Evolutionary conservation across 2,329 filamentous ascomycete species (phyloP).

Genomic region (Cladobotryum protrusum): DNA sequence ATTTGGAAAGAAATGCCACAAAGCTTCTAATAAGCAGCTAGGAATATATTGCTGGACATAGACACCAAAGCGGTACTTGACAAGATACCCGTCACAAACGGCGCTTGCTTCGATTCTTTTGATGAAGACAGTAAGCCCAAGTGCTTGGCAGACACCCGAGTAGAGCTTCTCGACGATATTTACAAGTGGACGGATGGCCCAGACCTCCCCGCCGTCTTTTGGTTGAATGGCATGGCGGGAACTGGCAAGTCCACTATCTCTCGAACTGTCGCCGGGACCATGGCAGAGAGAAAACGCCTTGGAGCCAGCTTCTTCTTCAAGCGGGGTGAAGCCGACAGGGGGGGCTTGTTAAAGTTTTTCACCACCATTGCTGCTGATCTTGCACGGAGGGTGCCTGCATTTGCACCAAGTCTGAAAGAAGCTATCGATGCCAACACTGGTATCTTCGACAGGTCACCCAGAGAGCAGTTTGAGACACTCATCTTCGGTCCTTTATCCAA

Average conservation of each 20-base stretch:
- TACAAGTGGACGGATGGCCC: slow-evolving; percentile 21
- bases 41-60: slow-evolving; percentile 14
- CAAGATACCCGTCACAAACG: slow-evolving; percentile 13
- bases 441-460: slow-evolving; percentile 21
- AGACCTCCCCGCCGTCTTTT: slow-evolving; percentile 24
- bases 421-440: slow-evolving; percentile 25
- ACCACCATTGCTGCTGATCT: slow-evolving; percentile 34
- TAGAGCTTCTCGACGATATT: slow-evolving; percentile 25
- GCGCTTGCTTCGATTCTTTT: slow-evolving; percentile 27
- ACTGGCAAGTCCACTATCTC: slow-evolving; percentile 36
- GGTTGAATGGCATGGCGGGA: slow-evolving; percentile 33
- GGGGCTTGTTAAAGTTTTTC: slow-evolving; percentile 30
- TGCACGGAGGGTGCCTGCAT: slow-evolving; percentile 17
- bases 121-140: slow-evolving; percentile 23
- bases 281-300: slow-evolving; percentile 13
- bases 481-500: slow-evolving; percentile 26
- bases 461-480: slow-evolving; percentile 34
- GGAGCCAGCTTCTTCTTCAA: slow-evolving; percentile 41
- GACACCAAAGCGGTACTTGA: slow-evolving; percentile 17
- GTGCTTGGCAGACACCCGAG: slow-evolving; percentile 25
- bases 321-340: slow-evolving; percentile 31
- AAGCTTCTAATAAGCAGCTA: background rate
- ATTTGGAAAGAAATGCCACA: background rate
- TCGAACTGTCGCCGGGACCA: slow-evolving; percentile 26
- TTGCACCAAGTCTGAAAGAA: slow-evolving; percentile 20